A percentile compares a stretch with the other conserved stretches of the same genome.
These are phyloP conservation scores for Neltuma alba DNA, from an alignment of 306 rosid genomes.

Conservation along the genomic window DNA sequence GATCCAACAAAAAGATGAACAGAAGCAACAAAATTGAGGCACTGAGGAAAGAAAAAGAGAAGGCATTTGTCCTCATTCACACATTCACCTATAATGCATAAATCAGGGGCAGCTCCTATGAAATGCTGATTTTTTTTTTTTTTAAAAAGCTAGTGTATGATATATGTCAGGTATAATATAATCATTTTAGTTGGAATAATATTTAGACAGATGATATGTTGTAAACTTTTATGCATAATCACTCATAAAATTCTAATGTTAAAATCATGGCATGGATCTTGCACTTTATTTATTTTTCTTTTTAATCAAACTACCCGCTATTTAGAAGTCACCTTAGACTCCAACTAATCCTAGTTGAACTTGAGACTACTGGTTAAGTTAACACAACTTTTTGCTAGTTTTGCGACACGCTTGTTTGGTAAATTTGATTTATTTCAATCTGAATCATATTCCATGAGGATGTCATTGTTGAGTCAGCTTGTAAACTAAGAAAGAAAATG, in stretches of 20 bases:
- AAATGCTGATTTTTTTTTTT: not conserved
- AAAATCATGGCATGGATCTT: not conserved
- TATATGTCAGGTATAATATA: not conserved
- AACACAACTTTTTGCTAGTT: not conserved
- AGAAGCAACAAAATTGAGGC: slow-evolving; percentile 36
- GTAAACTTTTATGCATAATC: not conserved
- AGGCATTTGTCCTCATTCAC: slow-evolving; percentile 40
- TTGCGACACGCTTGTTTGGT: not conserved
- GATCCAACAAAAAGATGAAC: slow-evolving; percentile 50
- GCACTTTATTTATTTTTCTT: not conserved
- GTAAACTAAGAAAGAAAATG: slow-evolving; percentile 4
- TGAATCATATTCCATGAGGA: not conserved
- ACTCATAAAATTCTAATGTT: not conserved
- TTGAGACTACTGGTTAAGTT: not conserved
- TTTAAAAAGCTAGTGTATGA: not conserved
- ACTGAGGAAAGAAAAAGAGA: not conserved
- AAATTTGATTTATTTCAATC: not conserved
- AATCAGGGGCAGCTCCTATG: not conserved
- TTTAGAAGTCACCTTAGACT: not conserved
- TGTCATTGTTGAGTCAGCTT: slow-evolving; percentile 15
- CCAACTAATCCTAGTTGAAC: too few relatives aligned
- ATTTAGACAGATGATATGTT: not conserved
- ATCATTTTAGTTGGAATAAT: not conserved
- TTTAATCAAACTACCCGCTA: too few relatives aligned
- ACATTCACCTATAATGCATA: slow-evolving; percentile 41